Conservation (phyloP, 2,329 filamentous ascomycete species). For the Penicillium sumatraense region DNA sequence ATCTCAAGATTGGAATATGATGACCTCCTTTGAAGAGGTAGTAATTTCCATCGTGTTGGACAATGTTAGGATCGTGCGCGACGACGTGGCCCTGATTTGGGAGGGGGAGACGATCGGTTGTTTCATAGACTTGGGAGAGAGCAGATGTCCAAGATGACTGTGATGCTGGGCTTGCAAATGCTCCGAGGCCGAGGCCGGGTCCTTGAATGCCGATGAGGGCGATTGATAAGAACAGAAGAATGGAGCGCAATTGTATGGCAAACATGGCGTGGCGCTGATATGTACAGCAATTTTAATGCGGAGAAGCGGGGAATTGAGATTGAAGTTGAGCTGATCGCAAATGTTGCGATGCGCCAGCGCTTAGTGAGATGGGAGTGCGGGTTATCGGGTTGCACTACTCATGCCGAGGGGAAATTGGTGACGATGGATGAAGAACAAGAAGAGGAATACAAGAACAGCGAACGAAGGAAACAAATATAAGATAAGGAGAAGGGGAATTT, state of each 20-base stretch:
- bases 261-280: neutral
- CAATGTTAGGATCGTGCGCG: slow-evolving; percentile 41
- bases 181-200: too few species aligned
- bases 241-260: neutral
- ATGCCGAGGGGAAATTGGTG: neutral
- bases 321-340: neutral
- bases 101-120: slow-evolving; percentile 30
- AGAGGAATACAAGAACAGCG: neutral
- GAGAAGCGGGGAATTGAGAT: neutral
- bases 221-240: neutral
- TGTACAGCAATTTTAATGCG: neutral
- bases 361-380: neutral
- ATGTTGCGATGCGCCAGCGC: neutral
- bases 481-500: slow-evolving; percentile 2
- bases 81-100: slow-evolving; percentile 34
- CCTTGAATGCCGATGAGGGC: neutral
- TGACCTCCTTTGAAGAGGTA: slow-evolving; percentile 42
- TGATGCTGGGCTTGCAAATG: slow-evolving; percentile 3
- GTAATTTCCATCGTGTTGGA: slow-evolving; percentile 32
- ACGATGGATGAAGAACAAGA: neutral
- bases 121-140: slow-evolving; percentile 26
- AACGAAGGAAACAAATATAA: neutral
- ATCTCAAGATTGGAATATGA: slow-evolving; percentile 31
- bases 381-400: slow-evolving; percentile 3
- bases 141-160: neutral